Base-by-base conservation (phyloP, 2,329 filamentous ascomycete species). In the Ascochyta lentis region DNA sequence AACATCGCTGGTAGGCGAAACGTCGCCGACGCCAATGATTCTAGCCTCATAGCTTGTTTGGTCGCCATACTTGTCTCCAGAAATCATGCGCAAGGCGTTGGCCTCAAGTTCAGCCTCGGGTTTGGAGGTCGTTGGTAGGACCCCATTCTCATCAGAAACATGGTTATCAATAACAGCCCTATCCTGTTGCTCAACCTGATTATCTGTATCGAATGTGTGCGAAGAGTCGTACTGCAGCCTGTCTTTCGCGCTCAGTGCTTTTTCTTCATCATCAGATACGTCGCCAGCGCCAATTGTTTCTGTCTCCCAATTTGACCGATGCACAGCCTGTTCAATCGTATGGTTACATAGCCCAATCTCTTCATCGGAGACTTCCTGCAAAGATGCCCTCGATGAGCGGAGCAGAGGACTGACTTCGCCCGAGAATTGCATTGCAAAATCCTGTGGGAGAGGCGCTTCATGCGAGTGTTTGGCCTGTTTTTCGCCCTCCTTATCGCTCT, bases 391-490 rank as follows among this genome's bases (percentile, higher is more conserved):
- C 4, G 58, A 50, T 31, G 68, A 60, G 16, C 54, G 40, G 24
- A 68, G 40, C 40, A 71, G 58, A n/a, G 69, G 68, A 40, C 64
- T 73, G 31, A 71, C 49, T 5, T 55, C 53, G 5, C 38, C 48
- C 13, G 38, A 42, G 16, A 43, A 38, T 19, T 48, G 53, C 47
- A 56, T 51, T 2, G 34, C 33, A 13, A 56, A 51, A 7, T 15
- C 31, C 1, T 47, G 31, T 12, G 53, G 53, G 1, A 43, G 10
- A 22, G 42, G 33, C 1, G 53, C 53, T 54, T 66, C 64, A 16
- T 56, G 59, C 8, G 7, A 19, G 15, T 13, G 26, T 23, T 22
- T 7, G n/a, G 24, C 13, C 2, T 7, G 26, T 12, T 27, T 23
- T 1, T 35, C 19, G 19, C 7, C 34, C 6, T 4, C 16, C 6